Conservation (phyloP, 2,329 filamentous ascomycete genomes). For the Diplodia scrobiculata region DNA sequence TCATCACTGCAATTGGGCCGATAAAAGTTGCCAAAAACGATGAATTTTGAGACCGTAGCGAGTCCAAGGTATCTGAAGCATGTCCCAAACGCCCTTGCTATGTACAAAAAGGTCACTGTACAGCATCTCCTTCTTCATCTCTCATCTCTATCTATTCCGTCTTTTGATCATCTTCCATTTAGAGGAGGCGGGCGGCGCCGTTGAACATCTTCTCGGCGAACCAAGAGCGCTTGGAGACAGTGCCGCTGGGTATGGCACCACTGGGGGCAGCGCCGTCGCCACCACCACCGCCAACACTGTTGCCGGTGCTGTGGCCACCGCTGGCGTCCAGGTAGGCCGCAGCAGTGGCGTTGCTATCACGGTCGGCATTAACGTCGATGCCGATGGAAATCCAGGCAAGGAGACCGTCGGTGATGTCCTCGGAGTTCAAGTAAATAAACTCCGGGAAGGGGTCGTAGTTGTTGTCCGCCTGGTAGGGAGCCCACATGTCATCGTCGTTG, state of each 20-base stretch:
- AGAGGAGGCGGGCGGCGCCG: slow-evolving; percentile 14
- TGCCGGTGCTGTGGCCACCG: slow-evolving; percentile 28
- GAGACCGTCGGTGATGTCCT: slow-evolving; percentile 35
- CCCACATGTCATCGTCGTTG: slow-evolving; percentile 47
- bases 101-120: slow-evolving; percentile 6
- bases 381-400: slow-evolving; percentile 39
- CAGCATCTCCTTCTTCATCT: not conserved
- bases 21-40: not conserved
- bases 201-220: slow-evolving; percentile 18
- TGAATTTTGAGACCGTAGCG: not conserved
- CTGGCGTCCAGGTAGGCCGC: slow-evolving; percentile 27
- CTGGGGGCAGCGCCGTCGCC: not conserved
- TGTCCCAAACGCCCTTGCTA: slow-evolving; percentile 9
- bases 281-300: slow-evolving; percentile 22
- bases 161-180: not conserved
- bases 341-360: slow-evolving; percentile 12
- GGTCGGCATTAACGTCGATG: slow-evolving; percentile 22
- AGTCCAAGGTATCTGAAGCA: slow-evolving; percentile 16
- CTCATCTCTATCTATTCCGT: not conserved
- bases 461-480: slow-evolving; percentile 35
- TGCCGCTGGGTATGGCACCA: slow-evolving; percentile 6
- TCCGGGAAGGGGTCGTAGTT: slow-evolving; percentile 57
- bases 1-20: not conserved
- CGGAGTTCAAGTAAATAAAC: slow-evolving; percentile 53
- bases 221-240: slow-evolving; percentile 15